A percentile compares a stretch with the other conserved stretches of the same genome.
Conservation (phyloP, 805 yeast species). For the Teunomyces barrocoloradensis region DNA sequence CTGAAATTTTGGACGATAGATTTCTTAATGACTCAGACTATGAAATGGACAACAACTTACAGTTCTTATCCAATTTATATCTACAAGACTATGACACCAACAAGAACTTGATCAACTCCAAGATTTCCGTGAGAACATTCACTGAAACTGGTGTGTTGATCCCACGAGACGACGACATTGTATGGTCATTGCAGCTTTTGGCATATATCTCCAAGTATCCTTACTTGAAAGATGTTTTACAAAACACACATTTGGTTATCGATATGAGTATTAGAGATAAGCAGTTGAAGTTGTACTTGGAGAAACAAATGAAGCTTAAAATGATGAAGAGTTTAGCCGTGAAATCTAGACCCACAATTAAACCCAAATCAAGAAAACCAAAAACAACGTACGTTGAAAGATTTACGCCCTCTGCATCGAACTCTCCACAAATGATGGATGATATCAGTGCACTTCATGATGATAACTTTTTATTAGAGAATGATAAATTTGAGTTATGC, state of each 20-base stretch:
- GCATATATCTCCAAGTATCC: constrained; percentile 95
- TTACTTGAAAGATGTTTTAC: constrained; percentile 67
- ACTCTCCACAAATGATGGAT: constrained; percentile 39
- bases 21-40: constrained; percentile 30
- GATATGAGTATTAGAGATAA: constrained; percentile 51
- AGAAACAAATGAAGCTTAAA: constrained; percentile 33
- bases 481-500: constrained; percentile 34
- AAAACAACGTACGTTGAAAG: constrained; percentile 16
- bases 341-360: constrained; percentile 30
- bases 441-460: constrained; percentile 29
- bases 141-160: constrained; percentile 68
- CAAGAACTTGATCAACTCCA: constrained; percentile 24
- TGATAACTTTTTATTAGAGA: constrained; percentile 30
- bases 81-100: constrained; percentile 33
- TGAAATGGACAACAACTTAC: constrained; percentile 43
- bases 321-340: constrained; percentile 28
- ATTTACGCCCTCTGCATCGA: constrained; percentile 35
- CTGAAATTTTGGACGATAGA: constrained; percentile 31
- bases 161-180: constrained; percentile 89
- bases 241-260: constrained; percentile 72
- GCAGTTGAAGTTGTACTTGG: constrained; percentile 34
- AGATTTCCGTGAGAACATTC: constrained; percentile 36
- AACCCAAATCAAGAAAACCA: constrained; percentile 32
- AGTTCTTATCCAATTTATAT: constrained; percentile 39
- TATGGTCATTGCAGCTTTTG: constrained; percentile 87